These are phyloP conservation scores for Fusarium miscanthi DNA, from an alignment of 2,329 filamentous ascomycete species.

Conservation along the genomic window DNA sequence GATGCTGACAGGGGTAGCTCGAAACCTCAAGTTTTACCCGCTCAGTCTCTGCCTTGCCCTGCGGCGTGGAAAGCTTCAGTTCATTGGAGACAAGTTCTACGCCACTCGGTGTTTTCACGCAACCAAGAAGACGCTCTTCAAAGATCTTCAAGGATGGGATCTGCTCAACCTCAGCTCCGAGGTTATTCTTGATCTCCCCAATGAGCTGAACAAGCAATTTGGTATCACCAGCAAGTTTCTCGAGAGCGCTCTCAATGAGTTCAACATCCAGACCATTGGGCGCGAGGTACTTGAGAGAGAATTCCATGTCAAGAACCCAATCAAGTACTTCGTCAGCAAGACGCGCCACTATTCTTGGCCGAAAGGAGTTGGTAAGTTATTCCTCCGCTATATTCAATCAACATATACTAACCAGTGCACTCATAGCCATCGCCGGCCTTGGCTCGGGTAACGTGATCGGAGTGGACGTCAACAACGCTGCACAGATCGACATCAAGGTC, in stretches of 20 bases:
- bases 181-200: conserved; percentile 54
- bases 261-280: conserved; percentile 54
- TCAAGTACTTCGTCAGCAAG: conserved; percentile 52
- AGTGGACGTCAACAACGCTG: conserved; percentile 54
- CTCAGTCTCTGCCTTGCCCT: conserved; percentile 51
- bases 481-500: conserved; percentile 51
- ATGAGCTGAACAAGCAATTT: conserved; percentile 52
- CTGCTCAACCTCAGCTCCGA: conserved; percentile 57
- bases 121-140: conserved; percentile 49
- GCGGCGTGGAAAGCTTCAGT: conserved; percentile 51
- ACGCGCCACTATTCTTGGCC: conserved; percentile 63
- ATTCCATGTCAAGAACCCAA: conserved; percentile 47
- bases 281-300: conserved; percentile 52
- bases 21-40: conserved; percentile 61
- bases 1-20: conserved; percentile 46
- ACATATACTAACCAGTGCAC: accelerated
- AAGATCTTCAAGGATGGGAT: conserved; percentile 54
- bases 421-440: conserved; percentile 56
- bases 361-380: conserved; percentile 56
- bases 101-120: conserved; percentile 49
- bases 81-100: conserved; percentile 54
- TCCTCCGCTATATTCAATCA: accelerated
- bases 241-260: conserved; percentile 33
- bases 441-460: conserved; percentile 55
- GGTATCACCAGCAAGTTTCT: conserved; percentile 54